Percentiles rank a stretch among this genome's conserved stretches.
phyloP scores from a whole-genome alignment of 371 early-diverging fungal species.

The Syncephalis fuscata region DNA sequence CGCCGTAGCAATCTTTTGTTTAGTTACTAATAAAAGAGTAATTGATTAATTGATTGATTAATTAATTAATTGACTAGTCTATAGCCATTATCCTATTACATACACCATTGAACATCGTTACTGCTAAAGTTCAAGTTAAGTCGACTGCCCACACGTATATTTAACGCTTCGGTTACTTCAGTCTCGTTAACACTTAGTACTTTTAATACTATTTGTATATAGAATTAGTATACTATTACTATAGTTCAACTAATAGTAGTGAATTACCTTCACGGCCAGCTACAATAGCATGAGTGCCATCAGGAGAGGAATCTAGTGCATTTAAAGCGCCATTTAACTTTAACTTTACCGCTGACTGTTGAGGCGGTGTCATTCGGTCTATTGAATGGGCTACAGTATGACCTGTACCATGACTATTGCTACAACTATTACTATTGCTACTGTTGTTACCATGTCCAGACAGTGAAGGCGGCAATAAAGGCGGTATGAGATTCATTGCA shows the following conservation, averaged over 20 bases:
- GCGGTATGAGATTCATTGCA: no score
- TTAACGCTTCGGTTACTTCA: conserved; percentile 40
- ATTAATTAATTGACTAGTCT: not conserved
- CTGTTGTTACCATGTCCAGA: no score
- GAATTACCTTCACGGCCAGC: conserved; percentile 55
- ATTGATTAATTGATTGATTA: conserved; percentile 3
- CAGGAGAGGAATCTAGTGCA: conserved; percentile 45
- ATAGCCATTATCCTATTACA: no score
- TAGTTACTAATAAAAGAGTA: conserved; percentile 13
- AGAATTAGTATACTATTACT: not conserved
- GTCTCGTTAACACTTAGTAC: conserved; percentile 32
- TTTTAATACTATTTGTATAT: conserved; percentile 34
- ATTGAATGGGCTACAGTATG: no score
- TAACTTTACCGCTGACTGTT: not conserved
- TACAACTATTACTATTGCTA: no score
- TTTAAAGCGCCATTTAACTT: conserved; percentile 30
- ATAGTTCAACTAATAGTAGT: not conserved
- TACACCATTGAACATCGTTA: conserved; percentile 79
- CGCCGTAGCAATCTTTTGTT: conserved; percentile 54
- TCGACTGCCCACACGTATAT: conserved; percentile 47
- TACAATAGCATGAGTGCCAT: conserved; percentile 39
- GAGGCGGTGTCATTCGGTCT: no score
- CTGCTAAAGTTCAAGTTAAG: conserved; percentile 40
- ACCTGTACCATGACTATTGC: no score
- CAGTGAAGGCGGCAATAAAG: no score